Base-by-base conservation (phyloP, 495 filamentous ascomycete species). In the Halenospora varia region DNA sequence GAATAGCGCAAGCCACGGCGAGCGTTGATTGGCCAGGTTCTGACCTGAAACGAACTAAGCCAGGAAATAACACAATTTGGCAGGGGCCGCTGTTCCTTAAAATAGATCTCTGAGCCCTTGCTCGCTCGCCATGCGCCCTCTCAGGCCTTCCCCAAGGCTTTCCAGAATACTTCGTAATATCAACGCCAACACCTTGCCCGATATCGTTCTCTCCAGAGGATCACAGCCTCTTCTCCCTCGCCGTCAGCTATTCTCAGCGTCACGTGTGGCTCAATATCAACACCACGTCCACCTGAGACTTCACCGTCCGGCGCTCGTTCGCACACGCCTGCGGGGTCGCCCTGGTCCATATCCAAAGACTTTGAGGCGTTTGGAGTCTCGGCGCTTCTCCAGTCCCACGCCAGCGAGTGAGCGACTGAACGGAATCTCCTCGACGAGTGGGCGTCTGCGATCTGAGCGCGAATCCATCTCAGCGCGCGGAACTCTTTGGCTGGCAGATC, bases 311-410 rank as follows among this genome's bases (percentile, higher is more conserved):
- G 18, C 42, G 42, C 42, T 45, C 42, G 8, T 45, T 15, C 42
- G 42, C 42, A n/a, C 42, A 15, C 42, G 18, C 42, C 48, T 59
- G 60, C 56, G 57, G 57, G 61, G 61, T 62, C 20, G 23, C 53
- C 57, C 57, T 54, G 52, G 50, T 60, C 46, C 35, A 56, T 56
- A 58, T 56, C 55, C 53, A 56, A 47, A 56, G 53, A 50, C 54
- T 26, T 59, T 50, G 51, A 57, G 53, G 53, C 52, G 56, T 41
- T 48, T 59, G n/a, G 25, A 45, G 56, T 59, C 51, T 59, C 61
- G 61, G 56, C 56, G 56, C 48, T 59, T 19, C 48, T 19, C 19
- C 44, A 51, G 18, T 26, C 26, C 19, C 39, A 35, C 39, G 10
- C 53, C 40, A 48, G 19, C 40, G 40, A 10, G 3, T 17, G 18